Evolutionary conservation across 2,329 filamentous ascomycete species (phyloP), one percentile per base, ranked within the genome.

Genomic region (Cladophialophora yegresii): DNA sequence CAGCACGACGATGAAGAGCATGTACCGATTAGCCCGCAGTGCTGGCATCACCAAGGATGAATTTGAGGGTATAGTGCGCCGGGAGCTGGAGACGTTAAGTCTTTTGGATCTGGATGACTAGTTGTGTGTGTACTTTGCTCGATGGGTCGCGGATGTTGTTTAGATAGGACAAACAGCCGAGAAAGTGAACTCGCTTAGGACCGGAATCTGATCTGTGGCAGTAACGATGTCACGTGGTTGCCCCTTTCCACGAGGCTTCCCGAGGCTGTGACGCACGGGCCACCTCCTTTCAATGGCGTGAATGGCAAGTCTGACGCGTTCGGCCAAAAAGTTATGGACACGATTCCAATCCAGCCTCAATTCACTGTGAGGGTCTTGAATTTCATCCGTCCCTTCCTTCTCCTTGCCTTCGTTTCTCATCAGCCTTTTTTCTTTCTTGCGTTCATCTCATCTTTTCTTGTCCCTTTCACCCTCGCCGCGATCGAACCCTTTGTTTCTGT

Each of bases 1-100:
- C 62, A 81, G 83, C 66, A 85, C 84, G 1, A 85, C 84, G 68
- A 80, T 89, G 70, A 88, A 88, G 77, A 87, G 84, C 71, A 73
- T 89, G 72, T 88, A 85, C 74, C 81, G 85, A 2, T 73, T 89
- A 60, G 85, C 85, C 1, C 82, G 79, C 70, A 80, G 80, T 28
- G 82, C 82, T 2, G 86, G 86, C 0, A 85, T 89, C 68, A 80
- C 83, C 20, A 77, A 83, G 43, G 77, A 78, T 23, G 86, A 88
- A 63, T 89, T 89, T 73, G 81, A 85, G 72, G 75, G 80, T 28
- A 77, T 87, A 54, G 81, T 88, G n/a, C 78, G 79, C 72, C 82
- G 79, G 51, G 86, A 89, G 72, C 72, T 88, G 70, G 84, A 87
- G 56, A 77, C 85, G 23, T 72, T 88, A 68, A 78, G 81, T 58